These are phyloP conservation scores for Samsoniella hepiali DNA, from an alignment of 2,329 filamentous ascomycete species.

Conservation along the genomic window DNA sequence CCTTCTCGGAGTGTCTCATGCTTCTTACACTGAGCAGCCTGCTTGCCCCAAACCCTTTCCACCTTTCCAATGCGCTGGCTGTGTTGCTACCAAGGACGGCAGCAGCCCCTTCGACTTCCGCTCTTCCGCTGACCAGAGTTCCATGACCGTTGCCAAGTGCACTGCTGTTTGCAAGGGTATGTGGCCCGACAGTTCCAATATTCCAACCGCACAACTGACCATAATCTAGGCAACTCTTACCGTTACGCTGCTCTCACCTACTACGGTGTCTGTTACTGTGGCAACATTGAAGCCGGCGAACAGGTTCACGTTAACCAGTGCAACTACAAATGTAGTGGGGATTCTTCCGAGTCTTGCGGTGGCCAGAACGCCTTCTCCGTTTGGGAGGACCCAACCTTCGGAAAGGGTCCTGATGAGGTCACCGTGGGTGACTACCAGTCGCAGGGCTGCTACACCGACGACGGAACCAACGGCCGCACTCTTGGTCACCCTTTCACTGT, in stretches of 20 bases:
- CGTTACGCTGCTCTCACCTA: conserved; percentile 50
- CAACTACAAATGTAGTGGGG: conserved; percentile 51
- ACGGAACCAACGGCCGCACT: conserved; percentile 39
- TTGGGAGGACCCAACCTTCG: conserved; percentile 48
- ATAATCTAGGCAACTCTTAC: conserved; percentile 43
- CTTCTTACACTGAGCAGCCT: conserved; percentile 31
- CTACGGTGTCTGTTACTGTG: conserved; percentile 52
- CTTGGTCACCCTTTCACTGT: conserved; percentile 43
- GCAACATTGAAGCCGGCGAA: conserved; percentile 48
- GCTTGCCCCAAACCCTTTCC: conserved; percentile 43
- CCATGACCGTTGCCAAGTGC: conserved; percentile 49
- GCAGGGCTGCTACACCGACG: conserved; percentile 58
- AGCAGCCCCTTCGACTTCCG: conserved; percentile 39
- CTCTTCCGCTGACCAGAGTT: conserved; percentile 34
- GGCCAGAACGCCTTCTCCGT: conserved; percentile 45
- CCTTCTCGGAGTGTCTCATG: conserved; percentile 26
- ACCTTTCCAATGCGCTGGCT: conserved; percentile 47
- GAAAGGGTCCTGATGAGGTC: conserved; percentile 40
- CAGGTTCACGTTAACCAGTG: conserved; percentile 53
- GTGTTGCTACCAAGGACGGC: conserved; percentile 39
- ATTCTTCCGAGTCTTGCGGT: conserved; percentile 45
- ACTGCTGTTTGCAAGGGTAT: conserved; percentile 47
- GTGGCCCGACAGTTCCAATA: conserved; percentile 9
- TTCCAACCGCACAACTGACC: neutral
- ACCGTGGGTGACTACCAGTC: conserved; percentile 53